Evolutionary conservation across 2,329 filamentous ascomycete species (phyloP).

Genomic region (Akanthomyces uredinophilus): DNA sequence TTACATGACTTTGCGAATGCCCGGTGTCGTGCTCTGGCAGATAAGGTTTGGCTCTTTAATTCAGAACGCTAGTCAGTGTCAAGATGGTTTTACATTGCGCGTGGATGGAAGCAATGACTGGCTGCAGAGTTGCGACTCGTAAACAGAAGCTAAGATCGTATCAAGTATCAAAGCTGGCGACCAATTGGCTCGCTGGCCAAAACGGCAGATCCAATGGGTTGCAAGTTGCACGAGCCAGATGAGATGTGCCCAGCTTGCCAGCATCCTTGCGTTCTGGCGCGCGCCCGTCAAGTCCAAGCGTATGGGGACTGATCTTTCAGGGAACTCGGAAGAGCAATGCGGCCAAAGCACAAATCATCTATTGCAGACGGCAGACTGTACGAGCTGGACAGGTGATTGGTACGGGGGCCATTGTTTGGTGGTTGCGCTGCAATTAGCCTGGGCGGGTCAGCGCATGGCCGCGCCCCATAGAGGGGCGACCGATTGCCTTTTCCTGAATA

Average conservation of each 20-base stretch:
- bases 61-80: too few relatives aligned
- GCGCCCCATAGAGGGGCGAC: slow-evolving; percentile 4
- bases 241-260: background rate
- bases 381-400: background rate
- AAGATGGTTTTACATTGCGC: too few relatives aligned
- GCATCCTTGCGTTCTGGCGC: background rate
- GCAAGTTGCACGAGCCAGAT: background rate
- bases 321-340: too few relatives aligned
- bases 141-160: background rate
- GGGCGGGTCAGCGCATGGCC: background rate
- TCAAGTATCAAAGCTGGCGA: background rate
- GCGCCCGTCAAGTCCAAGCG: background rate
- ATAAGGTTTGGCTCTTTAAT: too few relatives aligned
- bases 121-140: too few relatives aligned
- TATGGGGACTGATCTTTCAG: background rate
- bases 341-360: background rate
- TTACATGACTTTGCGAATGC: too few relatives aligned
- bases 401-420: background rate
- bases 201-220: background rate
- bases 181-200: background rate
- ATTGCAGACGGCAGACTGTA: background rate
- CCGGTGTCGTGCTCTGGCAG: too few relatives aligned
- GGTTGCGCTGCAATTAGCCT: background rate
- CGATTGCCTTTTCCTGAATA: slow-evolving; percentile 7
- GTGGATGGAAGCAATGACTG: too few relatives aligned